Conservation (phyloP, 2,329 filamentous ascomycete genomes). For the Penicillium sp. region DNA sequence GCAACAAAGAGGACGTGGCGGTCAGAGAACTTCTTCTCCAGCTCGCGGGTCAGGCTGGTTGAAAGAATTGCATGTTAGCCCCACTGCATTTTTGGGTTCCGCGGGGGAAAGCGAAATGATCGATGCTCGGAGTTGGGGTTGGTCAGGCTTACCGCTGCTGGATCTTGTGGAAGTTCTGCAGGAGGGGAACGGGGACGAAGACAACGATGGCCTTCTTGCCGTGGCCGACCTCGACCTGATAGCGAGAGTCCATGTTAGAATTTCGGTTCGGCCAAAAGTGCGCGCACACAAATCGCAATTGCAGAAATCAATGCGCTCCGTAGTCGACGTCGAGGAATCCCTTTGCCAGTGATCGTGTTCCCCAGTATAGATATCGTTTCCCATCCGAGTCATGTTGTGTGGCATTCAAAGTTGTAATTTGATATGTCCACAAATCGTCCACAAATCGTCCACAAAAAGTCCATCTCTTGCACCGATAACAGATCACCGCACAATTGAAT, state of each 20-base stretch:
- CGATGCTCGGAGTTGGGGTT: not conserved
- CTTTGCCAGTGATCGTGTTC: slow-evolving; percentile 1
- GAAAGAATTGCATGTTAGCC: slow-evolving; percentile 10
- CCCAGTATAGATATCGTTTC: not conserved
- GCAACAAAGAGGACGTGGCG: slow-evolving; percentile 99
- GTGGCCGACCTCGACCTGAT: slow-evolving; percentile 99
- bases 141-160: slow-evolving; percentile 88
- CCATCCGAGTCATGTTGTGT: not conserved
- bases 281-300: slow-evolving; percentile 13
- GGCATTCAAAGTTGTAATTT: slow-evolving; percentile 8
- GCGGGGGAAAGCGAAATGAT: not conserved
- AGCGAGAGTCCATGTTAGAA: slow-evolving; percentile 40
- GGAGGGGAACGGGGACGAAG: slow-evolving; percentile 99
- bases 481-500: slow-evolving; percentile 16
- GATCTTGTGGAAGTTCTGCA: slow-evolving; percentile 98
- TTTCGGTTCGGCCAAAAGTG: slow-evolving; percentile 11
- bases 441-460: slow-evolving; percentile 18
- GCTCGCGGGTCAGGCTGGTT: slow-evolving; percentile 92
- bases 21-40: slow-evolving; percentile 99
- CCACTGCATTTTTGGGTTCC: not conserved
- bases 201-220: slow-evolving; percentile 99
- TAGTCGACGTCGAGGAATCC: slow-evolving; percentile 4
- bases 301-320: slow-evolving; percentile 9
- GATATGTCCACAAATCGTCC: slow-evolving; percentile 13
- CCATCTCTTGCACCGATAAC: slow-evolving; percentile 13